Evolutionary conservation across 495 filamentous ascomycete genomes (phyloP).

Genomic region (Sporormia fimetaria): DNA sequence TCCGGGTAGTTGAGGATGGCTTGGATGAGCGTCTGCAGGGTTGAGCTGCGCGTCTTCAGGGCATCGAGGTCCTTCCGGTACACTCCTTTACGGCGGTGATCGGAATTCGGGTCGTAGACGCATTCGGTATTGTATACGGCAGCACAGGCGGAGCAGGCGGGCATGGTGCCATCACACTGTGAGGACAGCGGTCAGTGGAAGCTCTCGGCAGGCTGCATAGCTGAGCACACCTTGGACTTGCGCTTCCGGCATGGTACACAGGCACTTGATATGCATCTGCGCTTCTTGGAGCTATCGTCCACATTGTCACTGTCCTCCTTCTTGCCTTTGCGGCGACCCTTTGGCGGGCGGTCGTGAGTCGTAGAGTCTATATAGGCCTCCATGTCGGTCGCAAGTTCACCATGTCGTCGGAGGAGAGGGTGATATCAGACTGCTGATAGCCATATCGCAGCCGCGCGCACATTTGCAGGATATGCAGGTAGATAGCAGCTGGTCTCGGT

Average conservation of each 20-base stretch:
- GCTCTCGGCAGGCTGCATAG: background rate
- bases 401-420: too few species aligned
- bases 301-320: constrained; percentile 12
- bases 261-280: constrained; percentile 84
- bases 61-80: constrained; percentile 92
- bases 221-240: constrained; percentile 60
- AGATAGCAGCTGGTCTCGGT: too few species aligned
- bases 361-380: background rate
- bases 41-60: constrained; percentile 75
- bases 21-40: constrained; percentile 81
- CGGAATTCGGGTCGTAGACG: constrained; percentile 90
- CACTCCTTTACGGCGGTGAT: constrained; percentile 91
- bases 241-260: constrained; percentile 85
- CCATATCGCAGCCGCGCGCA: too few species aligned
- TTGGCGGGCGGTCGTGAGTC: constrained; percentile 2
- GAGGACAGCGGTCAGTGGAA: background rate
- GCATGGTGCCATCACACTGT: constrained; percentile 82
- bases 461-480: too few species aligned
- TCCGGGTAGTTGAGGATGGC: constrained; percentile 83
- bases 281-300: constrained; percentile 43
- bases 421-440: too few species aligned
- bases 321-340: constrained; percentile 22
- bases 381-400: too few species aligned
- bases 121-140: constrained; percentile 91
- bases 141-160: constrained; percentile 86